Evolutionary conservation across 768 basidiomycete genomes (phyloP).

Genomic region (Hypholoma sublateritium): DNA sequence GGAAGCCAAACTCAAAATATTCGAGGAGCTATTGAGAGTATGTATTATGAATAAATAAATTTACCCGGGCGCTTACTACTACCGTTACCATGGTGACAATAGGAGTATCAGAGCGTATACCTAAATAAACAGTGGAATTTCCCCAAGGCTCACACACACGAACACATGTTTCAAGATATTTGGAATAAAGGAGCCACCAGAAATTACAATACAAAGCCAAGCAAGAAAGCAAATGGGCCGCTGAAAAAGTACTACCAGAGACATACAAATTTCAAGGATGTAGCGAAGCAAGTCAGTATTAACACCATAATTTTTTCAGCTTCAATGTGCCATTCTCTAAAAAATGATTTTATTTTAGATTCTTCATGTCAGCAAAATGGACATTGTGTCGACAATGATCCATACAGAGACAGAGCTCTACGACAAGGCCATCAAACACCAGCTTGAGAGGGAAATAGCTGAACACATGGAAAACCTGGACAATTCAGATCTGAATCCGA

Average conservation of each 20-base stretch:
- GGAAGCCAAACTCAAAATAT: slow-evolving; percentile 14
- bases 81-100: no score
- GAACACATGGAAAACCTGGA: not conserved
- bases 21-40: slow-evolving; percentile 22
- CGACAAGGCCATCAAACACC: not conserved
- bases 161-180: slow-evolving; percentile 33
- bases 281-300: slow-evolving; percentile 21
- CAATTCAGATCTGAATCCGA: not conserved
- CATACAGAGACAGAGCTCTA: not conserved
- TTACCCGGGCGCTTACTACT: no score
- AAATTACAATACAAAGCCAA: slow-evolving; percentile 30
- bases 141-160: slow-evolving; percentile 32
- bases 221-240: slow-evolving; percentile 28
- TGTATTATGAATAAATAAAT: not conserved
- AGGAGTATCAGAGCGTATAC: not conserved
- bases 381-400: slow-evolving; percentile 3
- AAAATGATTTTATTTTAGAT: not conserved
- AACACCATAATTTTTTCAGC: not conserved
- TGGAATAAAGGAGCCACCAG: slow-evolving; percentile 25
- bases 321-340: not conserved
- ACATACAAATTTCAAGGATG: slow-evolving; percentile 32
- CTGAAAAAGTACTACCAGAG: slow-evolving; percentile 24
- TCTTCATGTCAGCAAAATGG: slow-evolving; percentile 6
- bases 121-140: slow-evolving; percentile 26
- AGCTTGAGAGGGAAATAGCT: no score